These are phyloP conservation scores for Phylloporus arenicola DNA, from an alignment of 768 basidiomycete genomes.

Conservation along the genomic window DNA sequence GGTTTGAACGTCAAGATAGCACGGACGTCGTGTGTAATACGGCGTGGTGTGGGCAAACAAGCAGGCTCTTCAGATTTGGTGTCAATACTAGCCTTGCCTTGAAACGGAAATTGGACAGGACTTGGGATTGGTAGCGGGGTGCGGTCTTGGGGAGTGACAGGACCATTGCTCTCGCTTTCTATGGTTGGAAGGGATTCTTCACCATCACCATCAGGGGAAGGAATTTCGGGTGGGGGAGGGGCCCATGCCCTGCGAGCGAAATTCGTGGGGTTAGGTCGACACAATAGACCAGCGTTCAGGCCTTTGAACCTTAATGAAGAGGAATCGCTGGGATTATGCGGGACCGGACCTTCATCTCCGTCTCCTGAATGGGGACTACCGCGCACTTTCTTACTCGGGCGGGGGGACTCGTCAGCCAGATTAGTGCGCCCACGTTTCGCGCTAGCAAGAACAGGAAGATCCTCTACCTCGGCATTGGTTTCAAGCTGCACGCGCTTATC, in stretches of 20 bases:
- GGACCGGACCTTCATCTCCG: slow-evolving; percentile 25
- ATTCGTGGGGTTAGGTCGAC: slow-evolving; percentile 56
- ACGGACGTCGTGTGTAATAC: slow-evolving; percentile 22
- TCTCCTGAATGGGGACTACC: slow-evolving; percentile 13
- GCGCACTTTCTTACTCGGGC: slow-evolving; percentile 26
- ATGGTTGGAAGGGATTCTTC: slow-evolving; percentile 30
- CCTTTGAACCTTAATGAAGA: slow-evolving; percentile 27
- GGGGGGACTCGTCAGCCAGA: slow-evolving; percentile 22
- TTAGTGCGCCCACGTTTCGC: slow-evolving; percentile 22
- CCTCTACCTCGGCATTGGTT: slow-evolving; percentile 10
- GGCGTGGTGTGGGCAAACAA: slow-evolving; percentile 22
- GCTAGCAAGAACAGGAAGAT: slow-evolving; percentile 8
- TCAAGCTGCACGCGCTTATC: slow-evolving; percentile 19
- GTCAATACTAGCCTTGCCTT: slow-evolving; percentile 11
- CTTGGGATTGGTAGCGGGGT: slow-evolving; percentile 38
- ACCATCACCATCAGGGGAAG: slow-evolving; percentile 29
- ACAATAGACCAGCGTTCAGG: slow-evolving; percentile 43
- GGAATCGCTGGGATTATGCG: slow-evolving; percentile 24
- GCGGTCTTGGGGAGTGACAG: slow-evolving; percentile 56
- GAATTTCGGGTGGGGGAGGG: slow-evolving; percentile 34
- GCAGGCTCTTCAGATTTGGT: slow-evolving; percentile 20
- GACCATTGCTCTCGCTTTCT: slow-evolving; percentile 46
- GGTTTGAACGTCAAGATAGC: slow-evolving; percentile 52
- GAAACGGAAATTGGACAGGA: slow-evolving; percentile 25
- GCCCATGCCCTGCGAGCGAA: slow-evolving; percentile 58